These are phyloP conservation scores for Trypanosoma platydactyli DNA, from an alignment of 208 protist genomes.

Conservation along the genomic window DNA sequence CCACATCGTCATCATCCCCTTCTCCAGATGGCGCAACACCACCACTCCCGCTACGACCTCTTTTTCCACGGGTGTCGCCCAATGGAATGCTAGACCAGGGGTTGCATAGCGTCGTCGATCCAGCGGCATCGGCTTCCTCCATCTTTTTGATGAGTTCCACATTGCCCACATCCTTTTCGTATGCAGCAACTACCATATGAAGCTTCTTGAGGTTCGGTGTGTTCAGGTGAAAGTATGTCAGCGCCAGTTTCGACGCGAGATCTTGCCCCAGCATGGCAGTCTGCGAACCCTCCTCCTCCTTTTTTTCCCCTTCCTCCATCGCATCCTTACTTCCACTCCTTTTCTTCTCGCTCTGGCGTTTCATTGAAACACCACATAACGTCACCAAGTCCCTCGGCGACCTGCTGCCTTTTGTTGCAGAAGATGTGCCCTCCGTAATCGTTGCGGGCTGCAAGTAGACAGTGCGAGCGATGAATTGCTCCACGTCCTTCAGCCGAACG, in stretches of 20 bases:
- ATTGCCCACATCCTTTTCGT: conserved; percentile 3
- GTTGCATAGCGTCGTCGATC: not conserved
- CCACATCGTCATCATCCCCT: conserved; percentile 14
- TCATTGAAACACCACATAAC: not conserved
- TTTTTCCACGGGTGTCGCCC: not conserved
- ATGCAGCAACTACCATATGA: conserved; percentile 12
- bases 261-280: not conserved
- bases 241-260: conserved; percentile 16
- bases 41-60: not conserved
- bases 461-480: conserved; percentile 54
- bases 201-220: conserved; percentile 19
- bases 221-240: conserved; percentile 22
- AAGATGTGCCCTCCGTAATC: not conserved
- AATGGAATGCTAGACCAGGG: not conserved
- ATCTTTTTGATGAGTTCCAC: not conserved
- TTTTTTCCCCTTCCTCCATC: no score
- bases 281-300: conserved; percentile 2
- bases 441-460: conserved; percentile 30
- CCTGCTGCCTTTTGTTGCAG: not conserved
- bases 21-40: not conserved
- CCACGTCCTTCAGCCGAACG: conserved; percentile 46
- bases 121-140: not conserved
- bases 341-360: conserved; percentile 10
- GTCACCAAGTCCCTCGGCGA: not conserved
- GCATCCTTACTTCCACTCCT: no score